phyloP scores from a whole-genome alignment of 345 rosid species.

The Gossypium raimondii region DNA sequence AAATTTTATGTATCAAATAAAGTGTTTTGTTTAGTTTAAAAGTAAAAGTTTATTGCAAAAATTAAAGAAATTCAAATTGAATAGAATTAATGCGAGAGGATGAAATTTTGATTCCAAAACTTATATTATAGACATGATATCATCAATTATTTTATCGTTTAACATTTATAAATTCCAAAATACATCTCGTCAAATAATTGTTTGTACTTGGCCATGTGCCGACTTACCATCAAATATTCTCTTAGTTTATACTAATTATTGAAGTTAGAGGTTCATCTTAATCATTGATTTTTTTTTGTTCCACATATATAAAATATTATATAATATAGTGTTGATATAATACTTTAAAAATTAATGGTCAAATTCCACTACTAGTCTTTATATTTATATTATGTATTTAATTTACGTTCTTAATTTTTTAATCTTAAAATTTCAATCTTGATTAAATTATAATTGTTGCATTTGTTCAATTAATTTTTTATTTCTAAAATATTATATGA shows the following conservation, averaged over 20 bases:
- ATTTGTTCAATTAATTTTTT: too few species aligned
- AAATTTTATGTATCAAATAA: background rate
- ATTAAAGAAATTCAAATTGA: background rate
- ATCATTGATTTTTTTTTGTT: background rate
- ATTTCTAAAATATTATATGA: too few species aligned
- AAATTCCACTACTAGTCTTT: too few species aligned
- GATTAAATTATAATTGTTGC: too few species aligned
- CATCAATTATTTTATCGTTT: background rate
- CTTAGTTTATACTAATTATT: background rate
- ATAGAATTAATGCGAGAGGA: background rate
- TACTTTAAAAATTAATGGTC: too few species aligned
- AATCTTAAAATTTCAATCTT: too few species aligned
- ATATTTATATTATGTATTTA: too few species aligned
- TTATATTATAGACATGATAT: background rate
- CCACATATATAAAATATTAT: background rate
- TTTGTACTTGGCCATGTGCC: slow-evolving; percentile 2
- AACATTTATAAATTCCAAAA: background rate
- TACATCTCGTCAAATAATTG: background rate
- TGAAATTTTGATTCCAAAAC: background rate
- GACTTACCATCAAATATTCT: background rate
- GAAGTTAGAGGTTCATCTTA: background rate
- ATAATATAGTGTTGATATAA: too few species aligned
- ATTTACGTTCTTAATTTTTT: too few species aligned
- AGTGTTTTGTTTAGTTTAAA: background rate
- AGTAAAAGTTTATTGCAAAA: too few species aligned